Base-by-base conservation (phyloP, 2,329 filamentous ascomycete genomes). In the Ploettnerulaceae sp. region DNA sequence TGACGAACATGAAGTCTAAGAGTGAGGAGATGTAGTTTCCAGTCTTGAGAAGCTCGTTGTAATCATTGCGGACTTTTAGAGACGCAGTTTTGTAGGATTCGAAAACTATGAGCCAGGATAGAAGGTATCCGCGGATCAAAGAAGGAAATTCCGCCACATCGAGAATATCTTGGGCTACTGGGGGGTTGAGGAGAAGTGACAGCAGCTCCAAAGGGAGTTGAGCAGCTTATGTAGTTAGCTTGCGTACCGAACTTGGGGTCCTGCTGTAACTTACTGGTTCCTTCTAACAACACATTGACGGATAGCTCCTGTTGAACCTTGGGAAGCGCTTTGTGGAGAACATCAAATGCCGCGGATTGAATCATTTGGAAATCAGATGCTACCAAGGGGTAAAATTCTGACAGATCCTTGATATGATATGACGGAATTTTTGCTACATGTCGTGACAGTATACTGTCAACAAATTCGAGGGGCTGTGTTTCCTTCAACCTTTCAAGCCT, bases 41-140 rank as follows among this genome's bases (percentile, higher is more conserved):
- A 20, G 84, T 76, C 63, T 89, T 93, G 46, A 98, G 76, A 48
- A 86, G 80, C 18, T 88, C 79, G 0, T 81, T 77, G 60, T 96
- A 97, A 59, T 90, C 82, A 48, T 79, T 80, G 56, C 89, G 86
- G 12, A 97, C 81, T 58, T 89, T 88, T 64, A 86, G 84, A 0
- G 90, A 88, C 9, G 89, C 81, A 15, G 81, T 79, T 14, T 74
- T 71, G 61, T 91, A 94, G 34, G 91, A 84, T 57, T 95, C 89
- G 61, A 95, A 97, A 0, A 96, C 75, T 1, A 97, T 73, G 53
- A 87, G 79, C 93, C 93, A 98, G 8, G 88, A 86, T 21, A 95
- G 72, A 2, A 98, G 73, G 60, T 96, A 98, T 7, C 83, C 81
- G 42, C 89, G 80, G 37, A 95, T 72, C 0, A 77, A 62, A 0